Evolutionary conservation across 371 early-diverging fungal species (phyloP).

Genomic region (Syncephalastrum racemosum): DNA sequence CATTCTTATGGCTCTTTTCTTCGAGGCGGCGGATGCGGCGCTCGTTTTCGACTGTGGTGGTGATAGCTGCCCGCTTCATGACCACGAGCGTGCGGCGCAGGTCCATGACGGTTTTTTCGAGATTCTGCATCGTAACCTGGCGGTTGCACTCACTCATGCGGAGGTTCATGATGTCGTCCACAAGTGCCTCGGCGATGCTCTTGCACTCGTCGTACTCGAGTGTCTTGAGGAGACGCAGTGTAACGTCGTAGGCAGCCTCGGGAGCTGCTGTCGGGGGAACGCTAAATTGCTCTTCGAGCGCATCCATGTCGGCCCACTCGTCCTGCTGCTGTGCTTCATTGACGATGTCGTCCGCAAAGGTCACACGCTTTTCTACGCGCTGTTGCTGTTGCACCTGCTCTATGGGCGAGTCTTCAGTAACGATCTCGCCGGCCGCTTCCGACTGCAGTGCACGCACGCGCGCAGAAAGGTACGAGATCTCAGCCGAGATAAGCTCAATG

Average conservation of each 20-base stretch:
- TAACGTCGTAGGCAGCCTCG: conserved; percentile 60
- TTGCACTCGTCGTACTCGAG: conserved; percentile 71
- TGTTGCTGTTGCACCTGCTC: conserved; percentile 1
- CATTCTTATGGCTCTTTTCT: conserved; percentile 18
- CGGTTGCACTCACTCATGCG: conserved; percentile 65
- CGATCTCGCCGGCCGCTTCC: conserved; percentile 66
- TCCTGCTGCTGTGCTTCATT: conserved; percentile 32
- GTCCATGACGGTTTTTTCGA: conserved; percentile 73
- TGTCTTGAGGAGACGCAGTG: conserved; percentile 66
- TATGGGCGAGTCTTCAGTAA: conserved; percentile 1
- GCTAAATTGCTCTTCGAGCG: conserved; percentile 58
- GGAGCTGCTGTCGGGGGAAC: conserved; percentile 58
- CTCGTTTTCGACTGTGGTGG: conserved; percentile 78
- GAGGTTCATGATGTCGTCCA: conserved; percentile 76
- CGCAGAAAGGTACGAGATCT: conserved; percentile 73
- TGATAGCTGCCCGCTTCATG: conserved; percentile 80
- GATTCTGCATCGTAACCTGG: conserved; percentile 59
- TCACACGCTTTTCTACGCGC: conserved; percentile 31
- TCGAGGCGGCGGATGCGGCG: conserved; percentile 72
- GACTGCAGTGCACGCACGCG: conserved; percentile 71
- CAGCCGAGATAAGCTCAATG: conserved; percentile 81
- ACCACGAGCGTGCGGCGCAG: conserved; percentile 73
- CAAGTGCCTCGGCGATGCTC: conserved; percentile 66
- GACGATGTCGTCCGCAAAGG: conserved; percentile 50
- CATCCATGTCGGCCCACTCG: conserved; percentile 52